phyloP scores from a whole-genome alignment of 176 grass and related monocot genomes.

The Musa beccarii region DNA sequence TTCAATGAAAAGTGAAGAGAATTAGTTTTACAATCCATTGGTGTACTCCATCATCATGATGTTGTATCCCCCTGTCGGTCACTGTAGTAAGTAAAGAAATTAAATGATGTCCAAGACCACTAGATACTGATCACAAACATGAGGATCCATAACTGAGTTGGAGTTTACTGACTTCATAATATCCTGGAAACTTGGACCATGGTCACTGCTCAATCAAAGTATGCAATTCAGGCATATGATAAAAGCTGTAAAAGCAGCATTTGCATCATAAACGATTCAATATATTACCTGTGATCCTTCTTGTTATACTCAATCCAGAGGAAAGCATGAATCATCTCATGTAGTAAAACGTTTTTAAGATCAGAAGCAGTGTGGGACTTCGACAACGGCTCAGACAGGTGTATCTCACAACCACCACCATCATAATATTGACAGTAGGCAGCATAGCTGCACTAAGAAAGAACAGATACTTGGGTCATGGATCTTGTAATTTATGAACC shows the following conservation, averaged over 20 bases:
- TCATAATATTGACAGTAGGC: constrained; percentile 49
- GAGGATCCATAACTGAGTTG: constrained; percentile 30
- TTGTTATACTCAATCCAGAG: constrained; percentile 48
- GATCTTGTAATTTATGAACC: no score
- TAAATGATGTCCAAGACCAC: constrained; percentile 1
- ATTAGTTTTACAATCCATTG: constrained; percentile 16
- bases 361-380: constrained; percentile 21
- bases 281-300: constrained; percentile 31
- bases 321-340: constrained; percentile 81
- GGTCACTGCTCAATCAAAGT: constrained; percentile 41
- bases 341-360: constrained; percentile 62
- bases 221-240: constrained; percentile 12
- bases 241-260: background rate
- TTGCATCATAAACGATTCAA: background rate
- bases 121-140: constrained; percentile 22
- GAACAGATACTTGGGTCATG: background rate
- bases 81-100: constrained; percentile 33
- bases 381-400: constrained; percentile 43
- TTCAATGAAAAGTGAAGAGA: constrained; percentile 1
- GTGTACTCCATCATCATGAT: constrained; percentile 34
- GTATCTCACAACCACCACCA: constrained; percentile 53
- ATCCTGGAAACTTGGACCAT: constrained; percentile 41
- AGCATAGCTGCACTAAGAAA: constrained; percentile 30
- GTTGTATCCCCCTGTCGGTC: constrained; percentile 47
- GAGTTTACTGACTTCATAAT: constrained; percentile 45